Evolutionary conservation across 75 land plant genomes (phyloP).

Genomic region (Gnetum montanum): DNA sequence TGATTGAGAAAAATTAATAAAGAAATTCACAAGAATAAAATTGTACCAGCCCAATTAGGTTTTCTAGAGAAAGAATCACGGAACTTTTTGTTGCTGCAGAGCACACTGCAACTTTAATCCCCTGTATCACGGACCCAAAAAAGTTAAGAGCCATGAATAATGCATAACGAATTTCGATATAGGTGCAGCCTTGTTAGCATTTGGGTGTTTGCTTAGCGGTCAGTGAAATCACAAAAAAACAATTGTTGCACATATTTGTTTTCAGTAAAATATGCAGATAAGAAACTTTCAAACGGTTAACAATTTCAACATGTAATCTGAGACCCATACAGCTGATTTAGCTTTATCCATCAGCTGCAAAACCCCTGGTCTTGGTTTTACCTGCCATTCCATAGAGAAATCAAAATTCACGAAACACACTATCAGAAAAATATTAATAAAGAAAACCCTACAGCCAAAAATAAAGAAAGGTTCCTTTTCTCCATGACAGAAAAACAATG

Average conservation of each 20-base stretch:
- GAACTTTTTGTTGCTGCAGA: slow-evolving; percentile 99
- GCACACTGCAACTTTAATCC: slow-evolving; percentile 85
- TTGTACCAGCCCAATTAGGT: slow-evolving; percentile 77
- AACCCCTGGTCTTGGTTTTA: slow-evolving; percentile 89
- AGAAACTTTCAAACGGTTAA: too few relatives aligned
- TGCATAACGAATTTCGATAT: not conserved
- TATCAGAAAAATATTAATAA: not conserved
- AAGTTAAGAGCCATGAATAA: too few relatives aligned
- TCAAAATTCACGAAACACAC: not conserved
- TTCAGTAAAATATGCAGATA: too few relatives aligned
- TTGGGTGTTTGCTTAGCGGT: too few relatives aligned
- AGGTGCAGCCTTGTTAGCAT: not conserved
- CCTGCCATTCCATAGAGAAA: slow-evolving; percentile 31
- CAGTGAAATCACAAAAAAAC: too few relatives aligned
- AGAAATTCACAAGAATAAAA: too few relatives aligned
- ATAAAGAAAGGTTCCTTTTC: too few relatives aligned
- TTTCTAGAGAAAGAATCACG: slow-evolving; percentile 83
- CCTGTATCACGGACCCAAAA: slow-evolving; percentile 31
- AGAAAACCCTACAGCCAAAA: not conserved
- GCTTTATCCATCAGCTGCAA: slow-evolving; percentile 89
- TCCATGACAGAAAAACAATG: too few relatives aligned
- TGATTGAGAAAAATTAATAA: too few relatives aligned
- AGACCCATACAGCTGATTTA: slow-evolving; percentile 68
- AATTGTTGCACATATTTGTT: too few relatives aligned
- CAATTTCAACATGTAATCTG: too few relatives aligned